Conservation (phyloP, 2,329 filamentous ascomycete genomes). For the Diplodia scrobiculata region DNA sequence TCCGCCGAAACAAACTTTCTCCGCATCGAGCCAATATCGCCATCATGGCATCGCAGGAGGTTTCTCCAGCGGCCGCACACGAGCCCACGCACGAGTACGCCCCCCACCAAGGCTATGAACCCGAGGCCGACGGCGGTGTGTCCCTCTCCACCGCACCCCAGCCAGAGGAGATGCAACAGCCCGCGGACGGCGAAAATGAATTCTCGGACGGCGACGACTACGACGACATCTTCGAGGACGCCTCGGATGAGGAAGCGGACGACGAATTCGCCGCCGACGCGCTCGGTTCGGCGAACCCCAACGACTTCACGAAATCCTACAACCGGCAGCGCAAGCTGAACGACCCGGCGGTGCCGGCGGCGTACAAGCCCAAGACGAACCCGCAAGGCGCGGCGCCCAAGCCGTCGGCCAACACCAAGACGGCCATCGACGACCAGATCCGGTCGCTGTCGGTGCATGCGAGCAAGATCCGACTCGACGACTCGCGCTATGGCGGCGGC, state of each 20-base stretch:
- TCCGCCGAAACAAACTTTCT: background rate
- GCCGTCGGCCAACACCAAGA: constrained; percentile 74
- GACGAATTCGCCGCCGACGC: constrained; percentile 59
- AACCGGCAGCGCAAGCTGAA: constrained; percentile 77
- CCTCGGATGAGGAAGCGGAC: constrained; percentile 60
- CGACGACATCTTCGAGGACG: constrained; percentile 64
- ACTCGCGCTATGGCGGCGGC: constrained; percentile 47
- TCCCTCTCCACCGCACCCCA: constrained; percentile 5
- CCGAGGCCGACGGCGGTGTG: constrained; percentile 18
- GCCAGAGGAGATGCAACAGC: background rate
- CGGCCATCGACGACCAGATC: constrained; percentile 84
- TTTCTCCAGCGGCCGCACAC: constrained; percentile 15
- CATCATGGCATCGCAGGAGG: constrained; percentile 26
- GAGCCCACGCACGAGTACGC: constrained; percentile 26
- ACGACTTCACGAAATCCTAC: constrained; percentile 81
- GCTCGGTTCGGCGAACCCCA: constrained; percentile 58
- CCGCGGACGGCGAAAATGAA: background rate
- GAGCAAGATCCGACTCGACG: constrained; percentile 74
- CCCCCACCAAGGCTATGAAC: constrained; percentile 28
- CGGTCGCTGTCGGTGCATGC: constrained; percentile 82
- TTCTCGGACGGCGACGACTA: constrained; percentile 58
- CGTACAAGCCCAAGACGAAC: constrained; percentile 69
- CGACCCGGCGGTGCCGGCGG: constrained; percentile 53
- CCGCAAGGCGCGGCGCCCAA: constrained; percentile 61
- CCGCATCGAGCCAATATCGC: background rate